These are phyloP conservation scores for Spathaspora girioi DNA, from an alignment of 805 yeast genomes.

Conservation along the genomic window DNA sequence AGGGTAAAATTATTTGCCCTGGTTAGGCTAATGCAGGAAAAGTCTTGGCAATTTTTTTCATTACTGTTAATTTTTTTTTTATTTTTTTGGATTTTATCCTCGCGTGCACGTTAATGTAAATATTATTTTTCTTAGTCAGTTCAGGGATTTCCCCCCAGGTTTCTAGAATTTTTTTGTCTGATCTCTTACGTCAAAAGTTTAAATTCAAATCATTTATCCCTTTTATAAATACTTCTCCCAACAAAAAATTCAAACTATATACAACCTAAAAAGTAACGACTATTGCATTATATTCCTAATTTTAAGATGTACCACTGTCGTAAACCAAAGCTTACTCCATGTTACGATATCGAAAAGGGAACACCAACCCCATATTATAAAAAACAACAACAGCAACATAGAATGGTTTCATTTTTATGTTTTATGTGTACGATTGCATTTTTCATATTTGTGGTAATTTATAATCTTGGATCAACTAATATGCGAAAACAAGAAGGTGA, in stretches of 20 bases:
- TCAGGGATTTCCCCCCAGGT: not conserved
- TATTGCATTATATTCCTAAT: too few species aligned
- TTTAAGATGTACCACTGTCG: not conserved
- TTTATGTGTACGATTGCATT: not conserved
- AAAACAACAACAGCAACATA: not conserved
- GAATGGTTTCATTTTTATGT: not conserved
- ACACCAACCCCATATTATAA: not conserved
- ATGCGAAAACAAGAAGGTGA: not conserved
- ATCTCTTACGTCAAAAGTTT: not conserved
- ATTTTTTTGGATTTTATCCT: too few species aligned
- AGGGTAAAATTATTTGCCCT: too few species aligned
- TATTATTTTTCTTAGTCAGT: too few species aligned
- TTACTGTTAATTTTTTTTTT: too few species aligned
- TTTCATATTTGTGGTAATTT: not conserved
- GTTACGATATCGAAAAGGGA: not conserved
- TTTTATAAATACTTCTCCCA: too few species aligned
- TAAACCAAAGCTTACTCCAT: not conserved
- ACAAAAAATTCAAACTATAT: too few species aligned
- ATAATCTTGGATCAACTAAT: not conserved
- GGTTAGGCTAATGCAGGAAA: too few species aligned
- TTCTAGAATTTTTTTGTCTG: not conserved
- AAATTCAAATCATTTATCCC: not conserved
- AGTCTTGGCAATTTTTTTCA: too few species aligned
- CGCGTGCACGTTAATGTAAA: too few species aligned
- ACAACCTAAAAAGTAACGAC: too few species aligned